Base-by-base conservation (phyloP, 1,284 basidiomycete species). In the Ustilago trichophora region DNA sequence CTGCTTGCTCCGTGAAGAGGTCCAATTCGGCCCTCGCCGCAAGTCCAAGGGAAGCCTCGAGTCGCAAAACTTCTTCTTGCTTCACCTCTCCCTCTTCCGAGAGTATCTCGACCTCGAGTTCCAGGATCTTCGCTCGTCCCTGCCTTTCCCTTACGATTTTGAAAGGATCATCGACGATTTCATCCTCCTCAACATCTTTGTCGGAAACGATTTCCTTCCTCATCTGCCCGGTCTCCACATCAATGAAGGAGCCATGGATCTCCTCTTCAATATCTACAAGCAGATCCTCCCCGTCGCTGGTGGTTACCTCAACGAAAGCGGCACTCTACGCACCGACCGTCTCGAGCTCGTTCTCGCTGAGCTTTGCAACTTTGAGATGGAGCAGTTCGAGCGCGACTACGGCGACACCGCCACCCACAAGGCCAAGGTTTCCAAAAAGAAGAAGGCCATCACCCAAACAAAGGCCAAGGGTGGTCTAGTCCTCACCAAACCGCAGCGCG, bases 81-180 rank as follows among this genome's bases (percentile, higher is more conserved):
- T 98, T 41, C 96, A 98, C 83, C 86, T 98, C 27, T 96, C 91
- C 11, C 85, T 98, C 38, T 88, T 98, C 85, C 89, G 95, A 73
- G 95, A 98, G 83, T 98, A 98, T 80, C 88, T 98, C 73, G 91
- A 98, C 82, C 87, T 96, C 63, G 95, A 98, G 82, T 98, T 98
- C 82, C 87, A 85, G 41, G 75, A 73, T 5, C 64, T 83, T 25
- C 80, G 80, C 34, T 69, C 68, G 5, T 59, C 67, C 10, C 64
- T 82, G 16, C 77, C 81, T 2, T 92, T 92, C 83, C 81, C 83
- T 22, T 93, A 92, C 83, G 90, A 86, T 75, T 87, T 98, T 53
- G 95, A 98, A 82, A 88, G 91, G 27, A 87, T 98, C 82, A 96
- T 98, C 79, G 95, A 98, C 83, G 95, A 98, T 83, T 98, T 98